Evolutionary conservation across 192 early-diverging fungal genomes (phyloP).

Genomic region (Mortierella claussenii): DNA sequence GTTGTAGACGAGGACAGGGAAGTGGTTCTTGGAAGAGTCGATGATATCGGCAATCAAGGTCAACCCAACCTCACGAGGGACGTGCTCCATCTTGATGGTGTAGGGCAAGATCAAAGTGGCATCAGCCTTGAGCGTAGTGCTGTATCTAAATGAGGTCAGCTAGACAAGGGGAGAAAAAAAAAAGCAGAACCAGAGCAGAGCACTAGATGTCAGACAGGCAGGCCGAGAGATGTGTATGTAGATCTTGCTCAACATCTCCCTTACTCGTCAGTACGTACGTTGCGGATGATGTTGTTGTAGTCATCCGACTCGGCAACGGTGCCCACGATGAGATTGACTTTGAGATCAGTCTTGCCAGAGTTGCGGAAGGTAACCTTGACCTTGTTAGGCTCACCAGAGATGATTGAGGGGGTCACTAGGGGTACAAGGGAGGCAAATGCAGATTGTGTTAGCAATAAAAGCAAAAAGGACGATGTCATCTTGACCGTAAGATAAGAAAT

Average conservation of each 20-base stretch:
- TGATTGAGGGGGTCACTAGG: constrained; percentile 41
- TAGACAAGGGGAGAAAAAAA: neutral
- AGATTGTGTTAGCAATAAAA: neutral
- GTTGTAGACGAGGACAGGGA: constrained; percentile 48
- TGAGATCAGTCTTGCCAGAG: constrained; percentile 51
- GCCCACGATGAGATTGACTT: constrained; percentile 47
- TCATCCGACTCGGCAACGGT: constrained; percentile 36
- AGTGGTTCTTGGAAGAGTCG: constrained; percentile 50
- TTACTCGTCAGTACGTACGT: constrained; percentile 23
- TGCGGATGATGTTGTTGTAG: constrained; percentile 48
- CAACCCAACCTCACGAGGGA: constrained; percentile 48
- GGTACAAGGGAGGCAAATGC: too few species aligned
- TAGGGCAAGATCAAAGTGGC: constrained; percentile 44
- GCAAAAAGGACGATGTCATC: too few species aligned
- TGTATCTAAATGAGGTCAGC: constrained; percentile 50
- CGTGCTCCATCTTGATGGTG: constrained; percentile 44
- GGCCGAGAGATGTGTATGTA: neutral
- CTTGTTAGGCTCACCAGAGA: constrained; percentile 51
- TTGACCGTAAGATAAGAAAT: neutral
- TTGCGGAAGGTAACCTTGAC: constrained; percentile 47
- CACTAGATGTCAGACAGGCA: neutral
- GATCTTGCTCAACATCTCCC: neutral
- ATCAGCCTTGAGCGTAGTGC: constrained; percentile 47
- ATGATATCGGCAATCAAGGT: constrained; percentile 48
- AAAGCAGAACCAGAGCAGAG: neutral